Evolutionary conservation across 108 stramenopile genomes (phyloP), one percentile per base, ranked within the genome.

Genomic region (Cyclotella cryptica): DNA sequence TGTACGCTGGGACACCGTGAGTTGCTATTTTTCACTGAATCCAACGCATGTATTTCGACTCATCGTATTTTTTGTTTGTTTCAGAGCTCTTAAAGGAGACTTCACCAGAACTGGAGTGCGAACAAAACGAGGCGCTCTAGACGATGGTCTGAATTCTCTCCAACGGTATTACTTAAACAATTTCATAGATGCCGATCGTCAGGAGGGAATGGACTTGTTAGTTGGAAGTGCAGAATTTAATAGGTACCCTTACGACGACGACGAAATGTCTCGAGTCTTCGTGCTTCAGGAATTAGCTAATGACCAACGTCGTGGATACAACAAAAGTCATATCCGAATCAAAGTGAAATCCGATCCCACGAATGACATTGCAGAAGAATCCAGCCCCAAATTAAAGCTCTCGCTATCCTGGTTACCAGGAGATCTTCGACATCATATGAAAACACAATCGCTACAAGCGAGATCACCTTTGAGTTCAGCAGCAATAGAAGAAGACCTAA

Each of bases 151-250:
- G 71, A 99, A 98, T 66, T 98, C 98, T 0, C 84, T 98, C 14
- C 92, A 96, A 59, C 93, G 99, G 24, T 98, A 97, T 63, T 97
- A 97, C 74, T 75, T 97, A 11, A 98, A 98, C 81, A 98, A 98
- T 84, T 98, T 99, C 82, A 74, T 87, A 21, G 98, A 99, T 79
- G 91, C 90, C 42, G 90, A 90, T 75, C 93, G 96, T 26, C 98
- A 99, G 84, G 98, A 99, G 66, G 97, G 96, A 11, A 94, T 97
- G 65, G 96, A 99, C 84, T 75, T 98, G n/a, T 51, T 99, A 60
- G 83, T 93, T 27, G 97, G 97, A 21, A 71, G 85, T 72, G 66
- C 83, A 35, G 54, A 66, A 7, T 91, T 92, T 73, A 72, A 83
- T 39, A 42, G 55, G 3, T n/a, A 60, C 43, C 49, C 69, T 3